Base-by-base conservation (phyloP, 805 yeast species). In the Schwanniomyces vanrijiae region DNA sequence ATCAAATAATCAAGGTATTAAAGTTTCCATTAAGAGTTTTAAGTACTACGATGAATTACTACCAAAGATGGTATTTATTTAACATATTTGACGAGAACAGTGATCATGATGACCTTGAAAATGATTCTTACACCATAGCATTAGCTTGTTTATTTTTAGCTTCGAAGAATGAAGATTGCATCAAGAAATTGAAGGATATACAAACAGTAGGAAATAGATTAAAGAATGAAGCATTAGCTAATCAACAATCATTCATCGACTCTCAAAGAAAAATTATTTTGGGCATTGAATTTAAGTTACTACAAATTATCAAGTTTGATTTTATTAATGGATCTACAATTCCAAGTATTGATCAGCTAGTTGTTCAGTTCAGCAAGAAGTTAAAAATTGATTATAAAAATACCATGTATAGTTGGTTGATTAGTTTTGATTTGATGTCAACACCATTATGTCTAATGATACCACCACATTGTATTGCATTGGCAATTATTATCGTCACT, bases 281-380 rank as follows among this genome's bases (percentile, higher is more conserved):
- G 55, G 70, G 71, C 14, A 56, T 85, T 31, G 97, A 90, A 62
- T 82, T 84, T 54, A 83, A 81, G 58, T 71, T 90, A 42, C 69
- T 91, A 53, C 96, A 90, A 58, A 76, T 88, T 1, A 78, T 86
- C 53, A 81, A 86, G 19, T 91, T 90, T 60, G 96, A 90, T 62
- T 88, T 89, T 58, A 75, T 95, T 54, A 75, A 80, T 37, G 81
- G 82, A 43, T 81, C 80, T 42, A 57, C 62, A 24, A 52, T 61
- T 13, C 67, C 68, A 29, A 67, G 72, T 6, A 76, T 82, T 22
- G 96, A 89, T 61, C 83, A 80, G 53, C 76, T 82, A 52, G 73
- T 87, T 8, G 75, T 88, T 16, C 84, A 85, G 55, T 75, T 79
- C 52, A 76, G 79, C 38, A 87, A 80, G 59, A 75, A 69, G 45